Evolutionary conservation across 1,284 basidiomycete species (phyloP).

Genomic region (Puccinia sorghi): DNA sequence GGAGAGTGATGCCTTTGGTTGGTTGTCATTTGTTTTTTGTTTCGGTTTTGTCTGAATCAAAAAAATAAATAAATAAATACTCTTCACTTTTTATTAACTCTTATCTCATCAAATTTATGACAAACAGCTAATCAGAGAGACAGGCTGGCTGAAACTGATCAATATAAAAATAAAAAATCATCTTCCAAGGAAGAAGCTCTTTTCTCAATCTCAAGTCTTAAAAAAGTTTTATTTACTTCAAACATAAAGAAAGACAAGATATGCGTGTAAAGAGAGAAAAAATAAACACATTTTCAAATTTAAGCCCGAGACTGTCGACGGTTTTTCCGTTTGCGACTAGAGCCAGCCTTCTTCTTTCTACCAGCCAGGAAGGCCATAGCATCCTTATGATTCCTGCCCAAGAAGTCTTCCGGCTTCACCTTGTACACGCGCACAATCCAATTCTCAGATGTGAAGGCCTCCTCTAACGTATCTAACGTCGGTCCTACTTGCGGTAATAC

Average conservation of each 20-base stretch:
- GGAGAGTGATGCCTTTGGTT: too few species aligned
- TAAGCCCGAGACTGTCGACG: conserved; percentile 45
- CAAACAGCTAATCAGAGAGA: too few species aligned
- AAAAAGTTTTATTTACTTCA: conserved; percentile 14
- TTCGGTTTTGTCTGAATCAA: neutral
- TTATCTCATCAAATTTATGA: too few species aligned
- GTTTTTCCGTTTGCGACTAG: conserved; percentile 69
- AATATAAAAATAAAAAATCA: too few species aligned
- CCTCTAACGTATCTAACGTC: conserved; percentile 85
- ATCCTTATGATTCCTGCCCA: conserved; percentile 82
- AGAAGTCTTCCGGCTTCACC: conserved; percentile 89
- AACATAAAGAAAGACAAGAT: neutral
- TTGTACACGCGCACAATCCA: conserved; percentile 97
- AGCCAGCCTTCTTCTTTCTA: conserved; percentile 86
- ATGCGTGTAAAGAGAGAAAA: neutral
- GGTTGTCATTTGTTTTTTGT: neutral
- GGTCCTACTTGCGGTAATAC: conserved; percentile 73
- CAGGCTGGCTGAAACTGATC: too few species aligned
- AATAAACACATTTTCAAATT: neutral
- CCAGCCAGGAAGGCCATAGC: conserved; percentile 82
- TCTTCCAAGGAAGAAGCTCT: too few species aligned
- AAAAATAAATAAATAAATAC: neutral
- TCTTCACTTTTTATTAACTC: too few species aligned
- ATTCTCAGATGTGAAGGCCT: conserved; percentile 95
- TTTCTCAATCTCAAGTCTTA: too few species aligned